These are phyloP conservation scores for Monosporascus sp. DNA, from an alignment of 2,329 filamentous ascomycete species.

Conservation along the genomic window DNA sequence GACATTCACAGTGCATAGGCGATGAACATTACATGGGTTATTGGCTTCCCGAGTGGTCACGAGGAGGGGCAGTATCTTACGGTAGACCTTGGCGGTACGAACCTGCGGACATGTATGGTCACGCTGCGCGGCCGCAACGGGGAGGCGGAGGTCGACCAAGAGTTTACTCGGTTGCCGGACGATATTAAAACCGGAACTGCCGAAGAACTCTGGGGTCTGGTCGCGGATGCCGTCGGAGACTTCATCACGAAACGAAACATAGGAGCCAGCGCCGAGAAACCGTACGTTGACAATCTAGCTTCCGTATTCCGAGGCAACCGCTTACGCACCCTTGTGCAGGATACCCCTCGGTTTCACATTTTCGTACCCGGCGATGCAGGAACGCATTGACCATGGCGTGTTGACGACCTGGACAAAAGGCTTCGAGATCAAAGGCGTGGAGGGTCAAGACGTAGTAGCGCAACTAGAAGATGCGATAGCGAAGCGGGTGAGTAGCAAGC, in stretches of 20 bases:
- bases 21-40: conserved; percentile 4
- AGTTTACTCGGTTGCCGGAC: conserved; percentile 65
- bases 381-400: conserved; percentile 66
- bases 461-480: conserved; percentile 48
- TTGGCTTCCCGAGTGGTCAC: conserved; percentile 1
- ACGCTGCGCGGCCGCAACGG: conserved; percentile 51
- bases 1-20: neutral
- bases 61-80: conserved; percentile 63
- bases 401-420: conserved; percentile 72
- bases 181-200: conserved; percentile 61
- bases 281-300: too few relatives aligned
- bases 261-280: too few relatives aligned
- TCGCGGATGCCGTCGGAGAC: too few relatives aligned
- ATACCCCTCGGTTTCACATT: conserved; percentile 62
- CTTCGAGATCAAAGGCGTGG: conserved; percentile 67
- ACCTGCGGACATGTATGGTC: conserved; percentile 67
- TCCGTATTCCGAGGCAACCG: too few relatives aligned
- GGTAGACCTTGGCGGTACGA: conserved; percentile 69
- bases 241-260: too few relatives aligned
- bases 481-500: conserved; percentile 25
- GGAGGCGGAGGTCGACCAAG: conserved; percentile 62
- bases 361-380: conserved; percentile 65
- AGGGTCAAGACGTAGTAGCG: conserved; percentile 64
- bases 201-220: conserved; percentile 60
- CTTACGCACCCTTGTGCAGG: too few relatives aligned